These are phyloP conservation scores for Terana coerulea DNA, from an alignment of 768 basidiomycete genomes.

Conservation along the genomic window DNA sequence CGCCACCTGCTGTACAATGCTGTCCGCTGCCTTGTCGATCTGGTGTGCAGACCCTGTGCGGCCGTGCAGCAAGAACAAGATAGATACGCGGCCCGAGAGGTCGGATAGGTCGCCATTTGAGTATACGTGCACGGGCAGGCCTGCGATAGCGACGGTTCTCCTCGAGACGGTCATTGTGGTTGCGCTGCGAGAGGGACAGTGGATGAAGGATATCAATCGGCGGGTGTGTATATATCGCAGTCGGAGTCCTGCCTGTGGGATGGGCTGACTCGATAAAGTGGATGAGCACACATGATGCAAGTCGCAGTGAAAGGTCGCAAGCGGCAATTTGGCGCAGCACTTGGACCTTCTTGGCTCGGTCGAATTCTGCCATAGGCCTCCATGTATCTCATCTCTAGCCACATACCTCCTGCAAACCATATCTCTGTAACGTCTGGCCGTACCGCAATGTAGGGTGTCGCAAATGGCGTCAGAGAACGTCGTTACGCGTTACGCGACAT, in stretches of 20 bases:
- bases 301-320: no score
- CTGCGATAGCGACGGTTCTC: conserved; percentile 21
- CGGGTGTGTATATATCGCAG: background rate
- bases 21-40: conserved; percentile 30
- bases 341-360: no score
- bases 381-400: no score
- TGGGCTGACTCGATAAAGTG: background rate
- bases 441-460: no score
- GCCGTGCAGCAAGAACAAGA: conserved; percentile 47
- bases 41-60: conserved; percentile 29
- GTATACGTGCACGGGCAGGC: conserved; percentile 26
- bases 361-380: no score
- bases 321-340: no score
- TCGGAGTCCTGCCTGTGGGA: background rate
- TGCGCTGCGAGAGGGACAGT: background rate
- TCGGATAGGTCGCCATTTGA: conserved; percentile 12
- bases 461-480: no score
- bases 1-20: conserved; percentile 25
- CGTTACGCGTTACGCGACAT: no score
- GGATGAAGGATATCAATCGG: background rate
- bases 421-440: no score
- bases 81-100: conserved; percentile 19
- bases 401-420: no score
- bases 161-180: background rate
- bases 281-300: background rate